Conservation (phyloP, 2,329 filamentous ascomycete species). For the Claviceps quebecensis region DNA sequence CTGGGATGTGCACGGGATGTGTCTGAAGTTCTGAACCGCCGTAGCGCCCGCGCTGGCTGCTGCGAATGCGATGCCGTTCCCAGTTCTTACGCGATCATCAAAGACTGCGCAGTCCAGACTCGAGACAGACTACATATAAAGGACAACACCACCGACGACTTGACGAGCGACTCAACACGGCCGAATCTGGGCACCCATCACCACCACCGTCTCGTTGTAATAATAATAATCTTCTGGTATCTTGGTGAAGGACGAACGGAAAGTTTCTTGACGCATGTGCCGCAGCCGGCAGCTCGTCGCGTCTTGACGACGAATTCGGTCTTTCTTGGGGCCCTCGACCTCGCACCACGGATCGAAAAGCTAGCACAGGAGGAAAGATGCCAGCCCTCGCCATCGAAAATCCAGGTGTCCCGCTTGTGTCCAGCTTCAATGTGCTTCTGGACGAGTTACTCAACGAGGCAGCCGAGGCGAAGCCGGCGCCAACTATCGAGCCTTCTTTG, state of each 20-base stretch:
- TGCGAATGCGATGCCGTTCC: too few relatives aligned
- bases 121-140: not conserved
- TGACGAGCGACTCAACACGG: not conserved
- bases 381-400: constrained; percentile 30
- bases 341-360: not conserved
- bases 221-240: not conserved
- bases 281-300: not conserved
- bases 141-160: not conserved
- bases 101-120: too few relatives aligned
- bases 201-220: not conserved
- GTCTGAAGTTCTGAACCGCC: too few relatives aligned
- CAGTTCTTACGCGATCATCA: too few relatives aligned
- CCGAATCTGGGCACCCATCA: not conserved
- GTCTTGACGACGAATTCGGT: not conserved
- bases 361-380: constrained; percentile 28
- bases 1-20: too few relatives aligned
- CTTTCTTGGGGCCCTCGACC: not conserved
- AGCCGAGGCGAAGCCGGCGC: constrained; percentile 40
- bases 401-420: constrained; percentile 38
- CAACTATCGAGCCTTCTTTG: constrained; percentile 59
- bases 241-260: not conserved
- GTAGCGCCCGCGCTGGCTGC: too few relatives aligned
- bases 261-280: not conserved
- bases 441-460: constrained; percentile 45
- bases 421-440: constrained; percentile 39